Evolutionary conservation across 176 grass and related monocot genomes (phyloP).

Genomic region (Cenchrus americanus): DNA sequence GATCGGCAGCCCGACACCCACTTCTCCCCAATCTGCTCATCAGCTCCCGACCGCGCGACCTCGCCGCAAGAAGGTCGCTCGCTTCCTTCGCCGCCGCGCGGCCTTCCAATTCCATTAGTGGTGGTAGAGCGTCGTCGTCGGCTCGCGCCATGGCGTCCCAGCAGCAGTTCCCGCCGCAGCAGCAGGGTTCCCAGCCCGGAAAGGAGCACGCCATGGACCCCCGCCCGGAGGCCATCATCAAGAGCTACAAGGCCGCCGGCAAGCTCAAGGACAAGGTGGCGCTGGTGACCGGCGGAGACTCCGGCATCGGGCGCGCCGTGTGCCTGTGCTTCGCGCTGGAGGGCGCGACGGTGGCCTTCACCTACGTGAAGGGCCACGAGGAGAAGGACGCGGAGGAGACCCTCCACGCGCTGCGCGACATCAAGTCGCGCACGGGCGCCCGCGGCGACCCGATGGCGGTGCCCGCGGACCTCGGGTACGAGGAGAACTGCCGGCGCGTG

Average conservation of each 20-base stretch:
- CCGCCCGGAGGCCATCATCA: constrained; percentile 44
- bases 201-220: constrained; percentile 80
- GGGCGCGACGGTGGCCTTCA: constrained; percentile 84
- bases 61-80: background rate
- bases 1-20: too few species aligned
- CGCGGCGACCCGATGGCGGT: constrained; percentile 62
- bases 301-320: constrained; percentile 83
- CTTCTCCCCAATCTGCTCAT: too few species aligned
- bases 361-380: constrained; percentile 61
- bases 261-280: constrained; percentile 86
- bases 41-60: too few species aligned
- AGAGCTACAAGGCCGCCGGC: constrained; percentile 63
- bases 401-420: constrained; percentile 57
- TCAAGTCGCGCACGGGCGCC: constrained; percentile 20
- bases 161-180: constrained; percentile 63
- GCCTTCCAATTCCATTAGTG: background rate
- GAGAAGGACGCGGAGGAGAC: constrained; percentile 72
- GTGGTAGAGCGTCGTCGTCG: background rate
- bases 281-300: constrained; percentile 86
- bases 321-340: constrained; percentile 78
- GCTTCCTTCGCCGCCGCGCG: background rate
- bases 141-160: constrained; percentile 60
- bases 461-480: constrained; percentile 71
- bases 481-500: constrained; percentile 66
- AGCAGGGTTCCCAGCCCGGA: constrained; percentile 62